These are phyloP conservation scores for Selaginella moellendorffii DNA, from an alignment of 75 land plant genomes.

Conservation along the genomic window DNA sequence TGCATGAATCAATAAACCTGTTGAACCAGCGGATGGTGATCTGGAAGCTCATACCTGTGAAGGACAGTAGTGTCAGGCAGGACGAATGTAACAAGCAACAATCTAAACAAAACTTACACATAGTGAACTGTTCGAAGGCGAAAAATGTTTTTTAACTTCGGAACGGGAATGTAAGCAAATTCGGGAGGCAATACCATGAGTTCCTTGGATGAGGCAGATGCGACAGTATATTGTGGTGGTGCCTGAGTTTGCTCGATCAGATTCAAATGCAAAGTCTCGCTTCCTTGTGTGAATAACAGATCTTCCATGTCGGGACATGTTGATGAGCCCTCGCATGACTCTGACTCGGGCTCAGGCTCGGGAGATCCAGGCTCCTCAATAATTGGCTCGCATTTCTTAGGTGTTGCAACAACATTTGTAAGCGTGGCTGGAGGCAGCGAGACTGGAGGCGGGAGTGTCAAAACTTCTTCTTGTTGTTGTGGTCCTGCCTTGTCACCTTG, in stretches of 20 bases:
- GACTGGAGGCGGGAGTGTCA: conserved; percentile 13
- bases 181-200: conserved; percentile 26
- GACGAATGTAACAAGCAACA: not conserved
- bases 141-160: conserved; percentile 78
- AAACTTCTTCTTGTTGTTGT: conserved; percentile 7
- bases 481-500: not conserved
- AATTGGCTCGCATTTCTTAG: conserved; percentile 45
- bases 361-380: conserved; percentile 77
- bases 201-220: not conserved
- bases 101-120: conserved; percentile 48
- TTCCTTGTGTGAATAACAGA: not conserved
- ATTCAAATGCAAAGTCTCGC: not conserved
- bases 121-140: conserved; percentile 90
- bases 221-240: not conserved
- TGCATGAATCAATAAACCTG: conserved; percentile 50
- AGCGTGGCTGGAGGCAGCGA: conserved; percentile 1
- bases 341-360: conserved; percentile 41
- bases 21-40: conserved; percentile 45
- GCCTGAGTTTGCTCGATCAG: not conserved
- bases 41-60: conserved; percentile 69
- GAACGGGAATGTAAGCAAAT: conserved; percentile 59
- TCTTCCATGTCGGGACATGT: not conserved
- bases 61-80: not conserved
- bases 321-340: no score
- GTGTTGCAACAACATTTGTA: not conserved